Percentiles rank a stretch among this genome's conserved stretches.
Evolutionary conservation across 1,284 basidiomycete species (phyloP).

Genomic region (Naganishia sp.): DNA sequence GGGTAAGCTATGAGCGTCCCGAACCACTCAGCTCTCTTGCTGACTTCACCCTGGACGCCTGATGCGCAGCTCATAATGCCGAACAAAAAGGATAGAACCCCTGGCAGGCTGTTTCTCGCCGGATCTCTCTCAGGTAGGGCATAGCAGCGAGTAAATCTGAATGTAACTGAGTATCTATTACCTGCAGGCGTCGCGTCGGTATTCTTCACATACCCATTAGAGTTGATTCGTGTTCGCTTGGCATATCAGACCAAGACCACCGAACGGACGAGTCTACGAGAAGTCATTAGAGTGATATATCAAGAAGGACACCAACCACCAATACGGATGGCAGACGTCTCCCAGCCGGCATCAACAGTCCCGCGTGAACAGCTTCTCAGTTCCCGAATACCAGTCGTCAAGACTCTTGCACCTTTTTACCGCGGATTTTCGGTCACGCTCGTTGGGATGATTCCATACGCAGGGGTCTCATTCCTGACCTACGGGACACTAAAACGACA

Average conservation of each 20-base stretch:
- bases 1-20: slow-evolving; percentile 57
- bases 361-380: slow-evolving; percentile 45
- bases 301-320: slow-evolving; percentile 58
- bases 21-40: background rate
- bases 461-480: slow-evolving; percentile 90
- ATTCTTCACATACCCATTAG: slow-evolving; percentile 78
- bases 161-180: background rate
- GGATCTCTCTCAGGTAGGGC: slow-evolving; percentile 78
- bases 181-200: slow-evolving; percentile 74
- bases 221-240: slow-evolving; percentile 91
- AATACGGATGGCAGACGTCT: slow-evolving; percentile 24
- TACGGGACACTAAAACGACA: slow-evolving; percentile 80
- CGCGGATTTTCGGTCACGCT: slow-evolving; percentile 93
- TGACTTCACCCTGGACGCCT: background rate
- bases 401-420: slow-evolving; percentile 64
- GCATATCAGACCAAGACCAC: slow-evolving; percentile 74
- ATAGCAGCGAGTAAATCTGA: background rate
- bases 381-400: slow-evolving; percentile 45
- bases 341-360: slow-evolving; percentile 7
- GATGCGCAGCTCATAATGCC: slow-evolving; percentile 72
- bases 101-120: slow-evolving; percentile 77
- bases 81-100: slow-evolving; percentile 74
- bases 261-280: slow-evolving; percentile 63
- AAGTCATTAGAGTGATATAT: slow-evolving; percentile 69
- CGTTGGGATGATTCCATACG: slow-evolving; percentile 91